Percentiles rank a stretch among this genome's conserved stretches.
phyloP scores from a whole-genome alignment of 176 grass and related monocot species.

The Paspalum vaginatum region DNA sequence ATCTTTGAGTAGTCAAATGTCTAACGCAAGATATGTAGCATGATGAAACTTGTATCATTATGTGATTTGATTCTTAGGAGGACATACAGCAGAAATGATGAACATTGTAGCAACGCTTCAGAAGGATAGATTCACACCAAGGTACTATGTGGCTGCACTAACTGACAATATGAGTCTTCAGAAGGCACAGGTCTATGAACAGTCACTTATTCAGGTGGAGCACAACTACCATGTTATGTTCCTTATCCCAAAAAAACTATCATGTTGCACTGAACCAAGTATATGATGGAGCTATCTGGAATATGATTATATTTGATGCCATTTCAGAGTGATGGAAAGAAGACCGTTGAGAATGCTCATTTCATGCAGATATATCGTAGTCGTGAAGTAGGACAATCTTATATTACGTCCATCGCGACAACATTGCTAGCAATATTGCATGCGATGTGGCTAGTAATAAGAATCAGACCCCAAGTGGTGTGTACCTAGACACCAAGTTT shows the following conservation, averaged over 20 bases:
- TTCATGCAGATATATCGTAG: conserved; percentile 92
- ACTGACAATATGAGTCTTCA: conserved; percentile 95
- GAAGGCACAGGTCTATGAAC: conserved; percentile 81
- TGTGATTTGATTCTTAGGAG: conserved; percentile 50
- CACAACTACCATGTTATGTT: conserved; percentile 16
- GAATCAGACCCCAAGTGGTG: conserved; percentile 95
- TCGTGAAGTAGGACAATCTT: conserved; percentile 97
- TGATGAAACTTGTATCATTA: conserved; percentile 24
- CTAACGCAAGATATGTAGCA: not conserved
- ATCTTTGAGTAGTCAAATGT: not conserved
- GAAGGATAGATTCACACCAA: conserved; percentile 77
- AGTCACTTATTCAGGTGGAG: conserved; percentile 54
- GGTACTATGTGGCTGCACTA: conserved; percentile 85
- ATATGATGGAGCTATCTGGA: not conserved
- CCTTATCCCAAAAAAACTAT: not conserved
- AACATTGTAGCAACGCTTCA: conserved; percentile 68
- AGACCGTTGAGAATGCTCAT: conserved; percentile 42
- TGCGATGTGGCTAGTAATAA: conserved; percentile 82
- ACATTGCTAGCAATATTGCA: conserved; percentile 75
- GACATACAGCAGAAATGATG: conserved; percentile 95
- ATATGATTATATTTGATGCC: conserved; percentile 10
- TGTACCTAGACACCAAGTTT: conserved; percentile 23
- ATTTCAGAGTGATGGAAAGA: conserved; percentile 51
- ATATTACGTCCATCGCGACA: conserved; percentile 79
- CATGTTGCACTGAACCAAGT: not conserved